phyloP scores from a whole-genome alignment of 1,139 yeast species.

The Taphrina pruni region DNA sequence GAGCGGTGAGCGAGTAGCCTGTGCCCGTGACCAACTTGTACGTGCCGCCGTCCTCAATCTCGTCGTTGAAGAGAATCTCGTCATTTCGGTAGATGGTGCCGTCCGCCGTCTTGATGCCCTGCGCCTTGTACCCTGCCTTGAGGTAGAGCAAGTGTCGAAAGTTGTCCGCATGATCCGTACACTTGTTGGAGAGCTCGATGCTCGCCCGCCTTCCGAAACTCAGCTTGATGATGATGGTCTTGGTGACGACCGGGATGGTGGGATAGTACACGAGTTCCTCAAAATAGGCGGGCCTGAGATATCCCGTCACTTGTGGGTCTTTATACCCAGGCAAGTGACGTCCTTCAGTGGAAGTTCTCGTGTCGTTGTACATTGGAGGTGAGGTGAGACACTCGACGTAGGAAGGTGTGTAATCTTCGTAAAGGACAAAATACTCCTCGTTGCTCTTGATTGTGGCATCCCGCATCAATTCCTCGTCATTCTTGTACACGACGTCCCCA shows the following conservation, averaged over 20 bases:
- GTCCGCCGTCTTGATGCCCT: conserved; percentile 27
- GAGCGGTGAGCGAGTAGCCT: conserved; percentile 19
- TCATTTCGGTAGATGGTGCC: conserved; percentile 32
- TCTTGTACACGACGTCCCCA: conserved; percentile 26
- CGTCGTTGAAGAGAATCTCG: conserved; percentile 23
- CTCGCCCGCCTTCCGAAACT: conserved; percentile 24
- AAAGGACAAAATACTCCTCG: conserved; percentile 28
- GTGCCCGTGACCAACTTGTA: conserved; percentile 26
- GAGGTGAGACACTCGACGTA: conserved; percentile 15
- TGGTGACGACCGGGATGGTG: conserved; percentile 26
- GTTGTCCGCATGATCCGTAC: conserved; percentile 24
- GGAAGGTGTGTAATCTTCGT: conserved; percentile 38
- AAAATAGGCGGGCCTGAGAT: conserved; percentile 27
- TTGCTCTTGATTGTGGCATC: conserved; percentile 27
- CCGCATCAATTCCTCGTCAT: conserved; percentile 36
- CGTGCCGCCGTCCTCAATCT: conserved; percentile 7
- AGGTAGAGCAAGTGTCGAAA: conserved; percentile 26
- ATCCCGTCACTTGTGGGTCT: conserved; percentile 12
- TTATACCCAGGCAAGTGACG: conserved; percentile 24
- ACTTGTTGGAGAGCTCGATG: conserved; percentile 26
- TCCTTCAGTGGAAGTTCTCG: neutral
- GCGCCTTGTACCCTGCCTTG: conserved; percentile 38
- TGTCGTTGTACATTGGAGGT: conserved; percentile 29
- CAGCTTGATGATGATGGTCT: conserved; percentile 29
- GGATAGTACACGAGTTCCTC: conserved; percentile 39